A percentile compares a stretch with the other conserved stretches of the same genome.
These are phyloP conservation scores for Diplodia mutila DNA, from an alignment of 2,329 filamentous ascomycete species.

Conservation along the genomic window DNA sequence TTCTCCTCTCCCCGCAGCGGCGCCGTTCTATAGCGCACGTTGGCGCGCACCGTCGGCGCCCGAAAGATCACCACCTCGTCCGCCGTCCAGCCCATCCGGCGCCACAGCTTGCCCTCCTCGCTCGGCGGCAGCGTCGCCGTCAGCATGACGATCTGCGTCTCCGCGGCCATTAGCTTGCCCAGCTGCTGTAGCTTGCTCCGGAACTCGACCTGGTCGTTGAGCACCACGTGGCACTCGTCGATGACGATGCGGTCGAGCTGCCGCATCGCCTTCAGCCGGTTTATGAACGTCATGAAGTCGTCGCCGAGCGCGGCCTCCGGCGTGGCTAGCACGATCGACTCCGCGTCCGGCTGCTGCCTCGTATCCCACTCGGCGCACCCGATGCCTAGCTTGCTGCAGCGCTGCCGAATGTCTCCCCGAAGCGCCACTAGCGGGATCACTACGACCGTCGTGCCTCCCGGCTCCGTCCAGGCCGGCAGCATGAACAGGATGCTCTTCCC, in stretches of 20 bases:
- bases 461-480: slow-evolving; percentile 31
- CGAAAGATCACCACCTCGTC: not conserved
- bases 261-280: slow-evolving; percentile 28
- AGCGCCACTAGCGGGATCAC: slow-evolving; percentile 33
- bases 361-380: slow-evolving; percentile 31
- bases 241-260: slow-evolving; percentile 32
- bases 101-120: not conserved
- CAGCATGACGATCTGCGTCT: slow-evolving; percentile 33
- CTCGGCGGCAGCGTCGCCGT: slow-evolving; percentile 32
- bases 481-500: slow-evolving; percentile 38
- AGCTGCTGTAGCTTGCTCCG: slow-evolving; percentile 29
- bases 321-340: slow-evolving; percentile 33
- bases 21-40: not conserved
- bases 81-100: not conserved
- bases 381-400: slow-evolving; percentile 28
- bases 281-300: slow-evolving; percentile 32
- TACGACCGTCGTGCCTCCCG: slow-evolving; percentile 28
- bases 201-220: slow-evolving; percentile 29
- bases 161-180: slow-evolving; percentile 27
- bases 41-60: not conserved
- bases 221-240: slow-evolving; percentile 32
- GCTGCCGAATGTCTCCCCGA: slow-evolving; percentile 30
- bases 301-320: slow-evolving; percentile 32
- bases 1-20: too few relatives aligned
- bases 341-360: slow-evolving; percentile 27